Conservation (phyloP, 805 yeast species). For the Diddensiella santjacobensis region DNA sequence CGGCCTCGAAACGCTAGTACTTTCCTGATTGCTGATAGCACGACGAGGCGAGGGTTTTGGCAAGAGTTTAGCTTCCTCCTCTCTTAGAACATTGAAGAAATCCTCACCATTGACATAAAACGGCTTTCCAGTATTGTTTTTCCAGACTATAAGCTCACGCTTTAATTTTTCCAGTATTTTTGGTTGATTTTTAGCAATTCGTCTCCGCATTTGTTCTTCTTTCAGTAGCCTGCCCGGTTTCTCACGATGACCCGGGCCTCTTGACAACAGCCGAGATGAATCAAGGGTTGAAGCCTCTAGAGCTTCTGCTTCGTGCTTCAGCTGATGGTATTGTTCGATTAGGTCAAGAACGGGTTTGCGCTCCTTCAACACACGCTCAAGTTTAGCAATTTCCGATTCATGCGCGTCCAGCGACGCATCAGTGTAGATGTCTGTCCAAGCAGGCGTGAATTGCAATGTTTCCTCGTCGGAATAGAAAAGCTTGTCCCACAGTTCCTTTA, state of each 20-base stretch:
- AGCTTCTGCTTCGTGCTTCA: slow-evolving; percentile 56
- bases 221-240: slow-evolving; percentile 72
- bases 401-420: slow-evolving; percentile 62
- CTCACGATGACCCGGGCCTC: slow-evolving; percentile 39
- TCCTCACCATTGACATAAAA: slow-evolving; percentile 47
- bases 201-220: slow-evolving; percentile 75
- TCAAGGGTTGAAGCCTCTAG: slow-evolving; percentile 71
- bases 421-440: slow-evolving; percentile 43
- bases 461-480: slow-evolving; percentile 57
- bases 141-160: slow-evolving; percentile 44
- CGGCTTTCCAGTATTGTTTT: slow-evolving; percentile 22
- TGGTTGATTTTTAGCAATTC: slow-evolving; percentile 66
- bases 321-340: slow-evolving; percentile 51
- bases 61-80: slow-evolving; percentile 21
- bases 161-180: slow-evolving; percentile 51
- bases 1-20: slow-evolving; percentile 6
- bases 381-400: slow-evolving; percentile 53
- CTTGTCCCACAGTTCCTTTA: slow-evolving; percentile 58
- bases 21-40: slow-evolving; percentile 2
- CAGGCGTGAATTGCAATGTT: slow-evolving; percentile 44
- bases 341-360: slow-evolving; percentile 53
- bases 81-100: slow-evolving; percentile 36
- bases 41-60: slow-evolving; percentile 9
- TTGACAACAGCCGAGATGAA: slow-evolving; percentile 69
- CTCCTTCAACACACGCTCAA: slow-evolving; percentile 48